Percentiles rank a stretch among this genome's conserved stretches.
Evolutionary conservation across 2,329 filamentous ascomycete species (phyloP).

Genomic region (Exophiala mesophila): DNA sequence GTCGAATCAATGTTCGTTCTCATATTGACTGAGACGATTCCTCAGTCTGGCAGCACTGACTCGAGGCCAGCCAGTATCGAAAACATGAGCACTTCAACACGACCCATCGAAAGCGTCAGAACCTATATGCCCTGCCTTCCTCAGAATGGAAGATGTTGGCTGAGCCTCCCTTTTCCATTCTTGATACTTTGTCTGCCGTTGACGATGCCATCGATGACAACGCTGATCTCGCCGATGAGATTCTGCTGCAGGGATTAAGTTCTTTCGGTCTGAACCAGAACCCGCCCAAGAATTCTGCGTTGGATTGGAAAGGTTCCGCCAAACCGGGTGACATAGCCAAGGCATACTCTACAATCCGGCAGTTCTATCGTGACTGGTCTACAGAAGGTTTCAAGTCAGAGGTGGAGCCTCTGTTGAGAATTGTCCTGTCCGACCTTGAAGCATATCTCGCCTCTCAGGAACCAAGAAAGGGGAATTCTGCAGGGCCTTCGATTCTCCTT

Average conservation of each 20-base stretch:
- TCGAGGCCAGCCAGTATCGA: slow-evolving; percentile 66
- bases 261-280: slow-evolving; percentile 52
- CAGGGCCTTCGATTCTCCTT: slow-evolving; percentile 65
- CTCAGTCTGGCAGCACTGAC: slow-evolving; percentile 7
- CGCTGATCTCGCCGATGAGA: slow-evolving; percentile 72
- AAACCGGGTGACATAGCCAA: slow-evolving; percentile 78
- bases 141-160: slow-evolving; percentile 80
- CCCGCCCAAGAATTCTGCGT: slow-evolving; percentile 29
- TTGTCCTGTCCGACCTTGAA: slow-evolving; percentile 63
- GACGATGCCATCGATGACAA: slow-evolving; percentile 89
- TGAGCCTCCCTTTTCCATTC: slow-evolving; percentile 72
- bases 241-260: slow-evolving; percentile 62
- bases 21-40: slow-evolving; percentile 9
- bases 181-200: slow-evolving; percentile 70
- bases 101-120: slow-evolving; percentile 83
- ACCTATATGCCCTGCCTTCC: slow-evolving; percentile 85
- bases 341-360: slow-evolving; percentile 82
- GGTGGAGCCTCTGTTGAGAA: slow-evolving; percentile 69
- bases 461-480: slow-evolving; percentile 20
- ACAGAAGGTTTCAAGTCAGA: slow-evolving; percentile 64
- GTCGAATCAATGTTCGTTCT: slow-evolving; percentile 2
- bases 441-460: slow-evolving; percentile 35
- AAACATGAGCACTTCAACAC: slow-evolving; percentile 81
- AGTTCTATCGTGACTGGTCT: slow-evolving; percentile 95
- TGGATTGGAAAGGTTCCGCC: slow-evolving; percentile 65